A percentile compares a stretch with the other conserved stretches of the same genome.
phyloP scores from a whole-genome alignment of 2,329 filamentous ascomycete genomes.

The Xylariaceae sp. region DNA sequence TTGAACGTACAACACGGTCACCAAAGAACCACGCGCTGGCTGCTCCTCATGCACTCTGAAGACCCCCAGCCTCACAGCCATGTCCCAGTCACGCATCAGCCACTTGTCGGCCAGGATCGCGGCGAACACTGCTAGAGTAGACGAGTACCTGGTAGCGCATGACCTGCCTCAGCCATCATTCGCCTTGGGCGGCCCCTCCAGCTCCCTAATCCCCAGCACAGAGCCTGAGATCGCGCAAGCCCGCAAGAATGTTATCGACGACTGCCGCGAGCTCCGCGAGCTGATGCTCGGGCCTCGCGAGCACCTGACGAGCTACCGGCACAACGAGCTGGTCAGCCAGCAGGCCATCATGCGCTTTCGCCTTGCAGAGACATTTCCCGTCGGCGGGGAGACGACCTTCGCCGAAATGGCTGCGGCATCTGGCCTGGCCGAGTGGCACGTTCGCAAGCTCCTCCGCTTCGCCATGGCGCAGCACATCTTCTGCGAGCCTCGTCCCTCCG shows the following conservation, averaged over 20 bases:
- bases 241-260: conserved; percentile 9
- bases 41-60: too few species aligned
- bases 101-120: conserved; percentile 9
- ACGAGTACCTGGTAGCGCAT: conserved; percentile 10
- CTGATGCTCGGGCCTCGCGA: conserved; percentile 14
- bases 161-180: conserved; percentile 13
- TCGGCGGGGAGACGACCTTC: conserved; percentile 1
- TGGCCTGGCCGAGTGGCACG: not conserved
- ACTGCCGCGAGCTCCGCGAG: conserved; percentile 10
- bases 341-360: conserved; percentile 1
- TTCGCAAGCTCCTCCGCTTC: conserved; percentile 5
- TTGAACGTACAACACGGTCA: too few species aligned
- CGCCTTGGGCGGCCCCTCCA: conserved; percentile 6
- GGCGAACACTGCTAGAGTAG: conserved; percentile 11
- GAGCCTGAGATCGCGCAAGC: conserved; percentile 5
- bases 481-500: conserved; percentile 12
- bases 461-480: conserved; percentile 25
- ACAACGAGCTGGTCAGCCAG: not conserved
- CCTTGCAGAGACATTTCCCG: not conserved
- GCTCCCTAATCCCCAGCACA: conserved; percentile 2
- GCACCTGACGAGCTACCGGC: conserved; percentile 9
- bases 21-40: too few species aligned
- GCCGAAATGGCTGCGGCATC: not conserved
- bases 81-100: conserved; percentile 6
- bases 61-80: too few species aligned